Conservation (phyloP, 192 early-diverging fungal genomes). For the Coemansia sp. region DNA sequence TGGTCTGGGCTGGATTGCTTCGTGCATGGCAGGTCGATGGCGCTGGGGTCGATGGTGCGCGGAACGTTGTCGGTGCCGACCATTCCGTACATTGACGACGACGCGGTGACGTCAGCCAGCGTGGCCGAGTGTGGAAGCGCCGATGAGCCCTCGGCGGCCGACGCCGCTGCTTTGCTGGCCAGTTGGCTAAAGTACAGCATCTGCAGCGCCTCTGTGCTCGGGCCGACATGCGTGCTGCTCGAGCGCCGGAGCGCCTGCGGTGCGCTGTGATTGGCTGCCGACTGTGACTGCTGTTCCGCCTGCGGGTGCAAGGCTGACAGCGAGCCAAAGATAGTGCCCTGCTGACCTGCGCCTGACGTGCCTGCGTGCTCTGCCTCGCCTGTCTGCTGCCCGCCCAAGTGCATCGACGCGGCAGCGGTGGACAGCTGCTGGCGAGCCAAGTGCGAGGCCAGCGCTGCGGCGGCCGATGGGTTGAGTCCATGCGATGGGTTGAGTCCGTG, state of each 20-base stretch:
- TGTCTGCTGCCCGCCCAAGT: background rate
- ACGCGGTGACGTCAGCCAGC: constrained; percentile 6
- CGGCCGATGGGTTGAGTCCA: constrained; percentile 25
- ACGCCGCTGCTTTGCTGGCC: constrained; percentile 33
- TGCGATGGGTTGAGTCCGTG: background rate
- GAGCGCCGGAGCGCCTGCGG: constrained; percentile 10
- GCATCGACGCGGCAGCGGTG: constrained; percentile 7
- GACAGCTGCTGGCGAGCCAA: constrained; percentile 37
- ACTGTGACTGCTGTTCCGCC: background rate
- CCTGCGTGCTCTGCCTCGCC: background rate
- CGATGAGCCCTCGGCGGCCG: constrained; percentile 12
- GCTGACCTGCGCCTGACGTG: background rate
- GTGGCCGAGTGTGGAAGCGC: constrained; percentile 17
- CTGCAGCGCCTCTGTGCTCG: constrained; percentile 37
- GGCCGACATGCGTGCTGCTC: background rate
- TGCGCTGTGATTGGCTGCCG: constrained; percentile 1
- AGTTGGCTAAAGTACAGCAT: constrained; percentile 51
- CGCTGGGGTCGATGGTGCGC: constrained; percentile 48
- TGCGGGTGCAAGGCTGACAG: constrained; percentile 8
- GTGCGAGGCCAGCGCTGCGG: constrained; percentile 31
- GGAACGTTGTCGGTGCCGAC: constrained; percentile 20
- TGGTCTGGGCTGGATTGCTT: no score
- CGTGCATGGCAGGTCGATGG: constrained; percentile 26
- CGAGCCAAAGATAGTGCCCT: background rate
- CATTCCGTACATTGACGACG: constrained; percentile 17